These are phyloP conservation scores for Triticum urartu DNA, from an alignment of 176 grass and related monocot genomes.

Conservation along the genomic window DNA sequence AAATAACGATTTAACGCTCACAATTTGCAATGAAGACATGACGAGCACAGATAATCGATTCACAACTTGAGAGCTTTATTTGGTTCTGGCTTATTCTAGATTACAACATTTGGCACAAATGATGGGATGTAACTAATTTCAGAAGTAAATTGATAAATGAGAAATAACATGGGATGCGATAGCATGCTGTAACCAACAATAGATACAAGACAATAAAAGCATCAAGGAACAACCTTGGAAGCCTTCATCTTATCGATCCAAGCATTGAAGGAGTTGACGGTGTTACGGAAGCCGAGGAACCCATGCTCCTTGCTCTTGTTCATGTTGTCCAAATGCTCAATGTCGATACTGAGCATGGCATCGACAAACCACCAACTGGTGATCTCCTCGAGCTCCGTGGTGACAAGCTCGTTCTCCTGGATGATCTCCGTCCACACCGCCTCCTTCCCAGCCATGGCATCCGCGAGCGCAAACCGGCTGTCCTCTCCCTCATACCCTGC, in stretches of 20 bases:
- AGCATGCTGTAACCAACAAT: neutral
- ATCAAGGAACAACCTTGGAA: constrained; percentile 66
- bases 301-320: constrained; percentile 36
- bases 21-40: neutral
- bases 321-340: constrained; percentile 52
- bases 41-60: neutral
- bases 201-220: neutral
- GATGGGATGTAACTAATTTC: constrained; percentile 4
- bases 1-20: neutral
- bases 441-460: neutral
- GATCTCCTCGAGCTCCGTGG: constrained; percentile 46
- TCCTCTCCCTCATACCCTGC: constrained; percentile 63
- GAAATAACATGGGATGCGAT: neutral
- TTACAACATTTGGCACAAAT: constrained; percentile 28
- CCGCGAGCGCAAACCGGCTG: constrained; percentile 42
- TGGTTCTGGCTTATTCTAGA: neutral
- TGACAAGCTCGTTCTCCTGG: constrained; percentile 28
- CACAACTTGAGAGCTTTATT: constrained; percentile 13
- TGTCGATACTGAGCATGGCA: constrained; percentile 11
- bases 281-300: neutral
- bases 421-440: neutral
- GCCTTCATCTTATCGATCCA: constrained; percentile 79
- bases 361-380: constrained; percentile 67
- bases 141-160: neutral
- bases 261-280: constrained; percentile 25